phyloP scores from a whole-genome alignment of 2,329 filamentous ascomycete species.

The Diplodia mutila region DNA sequence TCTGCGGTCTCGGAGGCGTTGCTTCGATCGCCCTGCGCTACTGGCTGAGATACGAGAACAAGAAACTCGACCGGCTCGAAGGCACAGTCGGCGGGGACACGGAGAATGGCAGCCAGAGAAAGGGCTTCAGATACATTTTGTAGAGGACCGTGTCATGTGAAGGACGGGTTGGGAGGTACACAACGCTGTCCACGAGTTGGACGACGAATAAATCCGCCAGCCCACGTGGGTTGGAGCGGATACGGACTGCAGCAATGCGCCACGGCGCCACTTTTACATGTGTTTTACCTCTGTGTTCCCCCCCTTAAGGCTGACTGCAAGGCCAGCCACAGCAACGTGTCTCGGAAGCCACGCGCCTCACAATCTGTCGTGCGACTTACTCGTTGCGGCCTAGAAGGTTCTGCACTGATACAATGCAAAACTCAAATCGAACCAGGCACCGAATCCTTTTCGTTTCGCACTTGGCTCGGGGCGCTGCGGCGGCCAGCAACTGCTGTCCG shows the following conservation, averaged over 20 bases:
- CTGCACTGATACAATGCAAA: background rate
- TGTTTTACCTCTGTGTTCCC: background rate
- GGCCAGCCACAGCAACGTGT: background rate
- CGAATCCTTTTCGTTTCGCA: background rate
- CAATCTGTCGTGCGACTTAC: background rate
- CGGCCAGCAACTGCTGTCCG: background rate
- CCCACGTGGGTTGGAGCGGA: background rate
- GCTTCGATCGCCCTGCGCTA: background rate
- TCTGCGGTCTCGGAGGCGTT: constrained; percentile 7
- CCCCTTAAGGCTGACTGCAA: background rate
- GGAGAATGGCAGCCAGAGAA: background rate
- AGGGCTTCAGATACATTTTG: constrained; percentile 1
- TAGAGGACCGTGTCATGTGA: background rate
- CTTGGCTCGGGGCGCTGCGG: background rate
- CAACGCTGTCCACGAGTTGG: background rate
- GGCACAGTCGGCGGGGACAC: constrained; percentile 4
- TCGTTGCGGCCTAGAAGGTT: background rate
- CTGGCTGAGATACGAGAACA: constrained; percentile 19
- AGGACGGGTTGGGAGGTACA: no score
- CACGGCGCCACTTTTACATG: background rate
- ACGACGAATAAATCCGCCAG: background rate
- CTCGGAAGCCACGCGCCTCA: background rate
- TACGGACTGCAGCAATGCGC: background rate
- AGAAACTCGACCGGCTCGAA: constrained; percentile 9
- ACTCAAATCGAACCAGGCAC: background rate